Evolutionary conservation across 192 early-diverging fungal species (phyloP).

Genomic region (Coemansia sp.): DNA sequence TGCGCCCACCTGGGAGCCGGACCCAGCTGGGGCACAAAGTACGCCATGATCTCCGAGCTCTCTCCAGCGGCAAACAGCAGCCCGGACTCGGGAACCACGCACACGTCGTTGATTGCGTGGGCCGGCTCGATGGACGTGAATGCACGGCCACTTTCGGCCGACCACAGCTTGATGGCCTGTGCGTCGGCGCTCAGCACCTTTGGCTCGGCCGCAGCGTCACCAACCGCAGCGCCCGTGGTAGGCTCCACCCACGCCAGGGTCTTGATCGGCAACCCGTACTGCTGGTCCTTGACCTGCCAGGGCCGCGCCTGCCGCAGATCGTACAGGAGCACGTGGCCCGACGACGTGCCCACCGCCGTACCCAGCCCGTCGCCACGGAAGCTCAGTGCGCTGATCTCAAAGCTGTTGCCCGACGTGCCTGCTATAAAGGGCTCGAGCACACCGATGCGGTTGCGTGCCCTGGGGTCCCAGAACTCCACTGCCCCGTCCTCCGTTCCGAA

Average conservation of each 20-base stretch:
- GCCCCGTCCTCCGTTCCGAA: slow-evolving; percentile 85
- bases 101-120: slow-evolving; percentile 92
- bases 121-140: slow-evolving; percentile 93
- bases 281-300: slow-evolving; percentile 92
- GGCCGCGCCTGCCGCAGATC: slow-evolving; percentile 87
- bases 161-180: slow-evolving; percentile 94
- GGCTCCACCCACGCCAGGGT: slow-evolving; percentile 75
- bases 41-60: slow-evolving; percentile 88
- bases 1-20: slow-evolving; percentile 90
- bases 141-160: slow-evolving; percentile 74
- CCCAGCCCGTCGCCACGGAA: slow-evolving; percentile 87
- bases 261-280: slow-evolving; percentile 94
- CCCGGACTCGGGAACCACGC: slow-evolving; percentile 76
- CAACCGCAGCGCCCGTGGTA: slow-evolving; percentile 3
- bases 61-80: slow-evolving; percentile 91
- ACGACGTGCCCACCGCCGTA: slow-evolving; percentile 83
- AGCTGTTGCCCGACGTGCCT: slow-evolving; percentile 19
- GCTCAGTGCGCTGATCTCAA: slow-evolving; percentile 72
- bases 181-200: slow-evolving; percentile 87
- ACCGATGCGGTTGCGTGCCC: slow-evolving; percentile 73
- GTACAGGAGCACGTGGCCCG: slow-evolving; percentile 89
- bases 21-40: slow-evolving; percentile 89
- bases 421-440: slow-evolving; percentile 60
- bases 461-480: slow-evolving; percentile 96
- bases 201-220: slow-evolving; percentile 47